Evolutionary conservation across 1,284 basidiomycete species (phyloP).

Genomic region (Naganishia sp.): DNA sequence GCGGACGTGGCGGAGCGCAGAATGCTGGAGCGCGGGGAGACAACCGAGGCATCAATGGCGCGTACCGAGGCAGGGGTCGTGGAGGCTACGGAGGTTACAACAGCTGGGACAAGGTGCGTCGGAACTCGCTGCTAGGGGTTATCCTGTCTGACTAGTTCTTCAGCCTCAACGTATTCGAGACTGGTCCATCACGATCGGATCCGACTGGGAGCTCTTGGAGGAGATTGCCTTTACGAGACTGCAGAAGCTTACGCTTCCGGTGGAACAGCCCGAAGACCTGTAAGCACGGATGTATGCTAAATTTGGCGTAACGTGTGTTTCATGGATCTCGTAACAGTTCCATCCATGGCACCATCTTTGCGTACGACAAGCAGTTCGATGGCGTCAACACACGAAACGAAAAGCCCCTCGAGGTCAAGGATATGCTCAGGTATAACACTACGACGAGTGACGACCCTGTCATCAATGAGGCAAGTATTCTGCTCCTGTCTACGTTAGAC

Average conservation of each 20-base stretch:
- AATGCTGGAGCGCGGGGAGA: constrained; percentile 38
- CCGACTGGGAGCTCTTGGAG: constrained; percentile 91
- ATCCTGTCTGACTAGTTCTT: background rate
- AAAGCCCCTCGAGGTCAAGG: constrained; percentile 83
- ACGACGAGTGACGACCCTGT: constrained; percentile 97
- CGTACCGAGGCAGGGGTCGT: constrained; percentile 60
- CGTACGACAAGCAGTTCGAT: constrained; percentile 95
- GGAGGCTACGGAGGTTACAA: constrained; percentile 83
- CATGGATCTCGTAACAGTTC: background rate
- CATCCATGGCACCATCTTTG: constrained; percentile 79
- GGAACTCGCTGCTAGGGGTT: background rate
- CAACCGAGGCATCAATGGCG: constrained; percentile 47
- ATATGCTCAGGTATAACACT: constrained; percentile 95
- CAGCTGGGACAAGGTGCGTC: constrained; percentile 78
- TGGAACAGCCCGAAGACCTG: constrained; percentile 86
- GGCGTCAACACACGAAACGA: constrained; percentile 92
- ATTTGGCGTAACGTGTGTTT: background rate
- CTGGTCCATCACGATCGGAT: constrained; percentile 88
- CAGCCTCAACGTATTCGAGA: constrained; percentile 88
- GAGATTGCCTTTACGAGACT: constrained; percentile 97
- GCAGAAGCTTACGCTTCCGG: constrained; percentile 85
- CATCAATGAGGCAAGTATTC: constrained; percentile 71
- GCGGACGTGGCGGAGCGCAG: constrained; percentile 44
- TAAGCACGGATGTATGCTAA: constrained; percentile 54
- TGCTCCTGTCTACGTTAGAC: constrained; percentile 10